Percentiles rank a stretch among this genome's conserved stretches.
phyloP scores from a whole-genome alignment of 31 red algal species.

The Asparagopsis taxiformis region DNA sequence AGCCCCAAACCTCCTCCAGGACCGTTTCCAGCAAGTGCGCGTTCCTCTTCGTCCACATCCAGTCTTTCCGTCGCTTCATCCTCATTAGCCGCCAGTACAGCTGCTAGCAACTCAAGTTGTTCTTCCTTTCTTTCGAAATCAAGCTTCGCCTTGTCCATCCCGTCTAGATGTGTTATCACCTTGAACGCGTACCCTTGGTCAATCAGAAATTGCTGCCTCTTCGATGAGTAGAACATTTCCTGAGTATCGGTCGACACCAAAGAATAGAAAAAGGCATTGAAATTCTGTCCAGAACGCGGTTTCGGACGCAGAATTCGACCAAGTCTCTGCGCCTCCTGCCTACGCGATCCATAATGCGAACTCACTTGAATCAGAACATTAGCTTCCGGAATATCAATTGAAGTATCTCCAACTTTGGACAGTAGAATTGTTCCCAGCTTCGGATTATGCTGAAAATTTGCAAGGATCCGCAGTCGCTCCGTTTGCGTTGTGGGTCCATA shows the following conservation, averaged over 20 bases:
- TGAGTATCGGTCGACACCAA: conserved; percentile 93
- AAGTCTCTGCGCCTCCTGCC: conserved; percentile 96
- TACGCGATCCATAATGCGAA: conserved; percentile 94
- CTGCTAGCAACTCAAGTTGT: conserved; percentile 67
- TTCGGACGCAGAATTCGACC: conserved; percentile 97
- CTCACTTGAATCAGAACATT: conserved; percentile 97
- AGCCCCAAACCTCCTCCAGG: conserved; percentile 49
- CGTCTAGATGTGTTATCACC: conserved; percentile 91
- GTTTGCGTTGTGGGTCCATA: conserved; percentile 90
- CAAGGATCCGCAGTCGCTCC: conserved; percentile 87
- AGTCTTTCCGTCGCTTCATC: conserved; percentile 74
- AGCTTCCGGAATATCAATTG: conserved; percentile 97
- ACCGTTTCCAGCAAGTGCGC: conserved; percentile 28
- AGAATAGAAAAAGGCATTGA: conserved; percentile 99
- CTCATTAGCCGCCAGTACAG: conserved; percentile 88
- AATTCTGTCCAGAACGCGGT: conserved; percentile 89
- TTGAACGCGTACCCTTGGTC: conserved; percentile 99
- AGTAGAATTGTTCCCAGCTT: conserved; percentile 80
- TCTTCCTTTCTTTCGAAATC: conserved; percentile 69
- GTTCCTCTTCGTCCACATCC: conserved; percentile 65
- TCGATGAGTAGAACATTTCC: conserved; percentile 96
- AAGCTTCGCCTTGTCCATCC: conserved; percentile 75
- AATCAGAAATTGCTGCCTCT: conserved; percentile 96
- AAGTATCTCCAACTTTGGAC: conserved; percentile 97
- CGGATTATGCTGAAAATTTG: conserved; percentile 90